Evolutionary conservation across 345 rosid genomes (phyloP), one percentile per base, ranked within the genome.

Genomic region (Eutrema yunnanense): DNA sequence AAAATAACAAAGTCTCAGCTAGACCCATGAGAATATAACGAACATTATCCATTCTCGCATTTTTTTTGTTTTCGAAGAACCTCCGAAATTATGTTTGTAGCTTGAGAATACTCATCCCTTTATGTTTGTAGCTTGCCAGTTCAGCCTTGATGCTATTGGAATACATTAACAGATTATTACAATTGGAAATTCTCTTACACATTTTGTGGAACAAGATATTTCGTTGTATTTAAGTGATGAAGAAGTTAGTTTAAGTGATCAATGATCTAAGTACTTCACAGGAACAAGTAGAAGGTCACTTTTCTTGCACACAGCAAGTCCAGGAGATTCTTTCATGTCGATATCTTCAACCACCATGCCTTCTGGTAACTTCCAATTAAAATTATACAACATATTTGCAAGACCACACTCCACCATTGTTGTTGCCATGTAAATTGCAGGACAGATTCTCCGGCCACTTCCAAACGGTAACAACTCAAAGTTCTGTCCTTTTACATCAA

Each of bases 381-480:
- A 36, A 16, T 37, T 5, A 57, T 16, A 37, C 62, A 57, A 22
- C 62, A 57, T 9, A 16, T 57, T 57, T 1, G 44, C 62, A 4
- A 57, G 62, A 57, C 62, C 62, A 57, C 2, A 57, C 44, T 57
- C 62, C 8, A 57, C 62, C 44, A 57, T 57, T 9, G 62, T 57
- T 57, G 62, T 57, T 6, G 30, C 62, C 30, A 16, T 9, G 10
- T 9, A 37, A 5, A 57, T 9, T 16, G n/a, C 62, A 36, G 62
- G 62, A 16, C 62, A 57, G 41, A 55, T 16, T 57, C 62, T 57
- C 29, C 44, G 8, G 30, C 62, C 62, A 36, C 62, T 16, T 7
- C 62, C 62, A 36, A 57, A 57, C 8, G 62, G 62, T 16, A 57
- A 57, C 44, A 57, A 16, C 44, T 57, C 62, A 36, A 14, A 57